Base-by-base conservation (phyloP, 352 stramenopile species). In the Pythium brassicae region DNA sequence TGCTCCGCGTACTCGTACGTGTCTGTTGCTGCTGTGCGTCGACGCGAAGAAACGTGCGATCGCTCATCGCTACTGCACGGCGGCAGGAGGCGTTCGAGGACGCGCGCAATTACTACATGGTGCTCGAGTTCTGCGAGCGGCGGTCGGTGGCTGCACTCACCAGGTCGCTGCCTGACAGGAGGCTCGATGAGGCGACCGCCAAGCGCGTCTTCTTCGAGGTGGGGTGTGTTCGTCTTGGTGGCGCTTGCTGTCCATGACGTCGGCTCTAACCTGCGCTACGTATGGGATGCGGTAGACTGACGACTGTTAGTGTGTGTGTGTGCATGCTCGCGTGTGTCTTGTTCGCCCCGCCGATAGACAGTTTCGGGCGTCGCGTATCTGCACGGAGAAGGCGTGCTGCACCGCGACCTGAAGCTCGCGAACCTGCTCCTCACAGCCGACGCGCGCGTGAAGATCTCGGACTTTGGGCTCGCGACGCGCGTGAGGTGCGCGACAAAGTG, bases 371-470 rank as follows among this genome's bases (percentile, higher is more conserved):
- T 93, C 20, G 63, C 55, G 29, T 89, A 89, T 55, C 66, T 92
- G 20, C 82, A 92, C 53, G 69, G 37, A 3, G 65, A 62, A 3
- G 68, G 73, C 32, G 74, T 93, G 37, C 87, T 93, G 57, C 83
- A 93, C 51, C 68, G 80, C 43, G 80, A 93, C 54, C 62, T 93
- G 11, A 91, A 91, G 65, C 77, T 93, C 12, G 74, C 80, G 8
- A 93, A 93, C 19, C 45, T 93, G 49, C 54, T 93, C 20, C 60
- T 93, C 19, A 84, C 67, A n/a, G 58, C 29, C 15, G 56, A 83
- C 12, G 63, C 54, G 3, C 60, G 75, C 34, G 72, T 87, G 29
- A 88, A 89, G 59, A 84, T 91, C 56, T 91, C 76, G 32, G 77
- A 91, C 43, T 91, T 91, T 72, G 81, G 81, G 2, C 63, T 91